Percentiles rank a stretch among this genome's conserved stretches.
phyloP scores from a whole-genome alignment of 2,329 filamentous ascomycete genomes.

The Penicillium frequentans region DNA sequence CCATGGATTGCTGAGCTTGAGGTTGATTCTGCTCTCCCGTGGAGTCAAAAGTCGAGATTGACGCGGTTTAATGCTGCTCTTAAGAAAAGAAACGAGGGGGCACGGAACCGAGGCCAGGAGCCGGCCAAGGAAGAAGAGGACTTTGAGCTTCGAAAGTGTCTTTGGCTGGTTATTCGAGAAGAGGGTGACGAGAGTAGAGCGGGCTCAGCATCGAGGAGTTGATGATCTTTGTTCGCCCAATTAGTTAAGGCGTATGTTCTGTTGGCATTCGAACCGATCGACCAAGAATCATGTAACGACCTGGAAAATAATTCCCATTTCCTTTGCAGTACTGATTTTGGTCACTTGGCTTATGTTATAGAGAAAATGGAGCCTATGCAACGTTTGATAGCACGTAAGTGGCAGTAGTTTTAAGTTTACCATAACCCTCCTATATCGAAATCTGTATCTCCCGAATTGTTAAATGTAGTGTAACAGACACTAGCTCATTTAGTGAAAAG shows the following conservation, averaged over 20 bases:
- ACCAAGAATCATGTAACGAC: too few relatives aligned
- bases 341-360: too few relatives aligned
- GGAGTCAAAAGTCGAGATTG: constrained; percentile 23
- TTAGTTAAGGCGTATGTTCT: neutral
- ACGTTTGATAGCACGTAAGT: too few relatives aligned
- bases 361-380: too few relatives aligned
- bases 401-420: too few relatives aligned
- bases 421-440: too few relatives aligned
- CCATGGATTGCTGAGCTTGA: constrained; percentile 30
- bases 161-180: constrained; percentile 20
- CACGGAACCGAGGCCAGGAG: neutral
- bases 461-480: too few relatives aligned
- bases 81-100: constrained; percentile 20
- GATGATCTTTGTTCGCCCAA: neutral
- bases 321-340: too few relatives aligned
- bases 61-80: constrained; percentile 23
- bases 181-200: neutral
- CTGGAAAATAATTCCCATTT: too few relatives aligned
- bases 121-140: constrained; percentile 1
- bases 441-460: too few relatives aligned
- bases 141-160: constrained; percentile 8
- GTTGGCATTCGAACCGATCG: too few relatives aligned
- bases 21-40: constrained; percentile 17
- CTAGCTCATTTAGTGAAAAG: too few relatives aligned
- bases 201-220: neutral